Conservation (phyloP, 2,329 filamentous ascomycete genomes). For the Trichoderma polysporum region DNA sequence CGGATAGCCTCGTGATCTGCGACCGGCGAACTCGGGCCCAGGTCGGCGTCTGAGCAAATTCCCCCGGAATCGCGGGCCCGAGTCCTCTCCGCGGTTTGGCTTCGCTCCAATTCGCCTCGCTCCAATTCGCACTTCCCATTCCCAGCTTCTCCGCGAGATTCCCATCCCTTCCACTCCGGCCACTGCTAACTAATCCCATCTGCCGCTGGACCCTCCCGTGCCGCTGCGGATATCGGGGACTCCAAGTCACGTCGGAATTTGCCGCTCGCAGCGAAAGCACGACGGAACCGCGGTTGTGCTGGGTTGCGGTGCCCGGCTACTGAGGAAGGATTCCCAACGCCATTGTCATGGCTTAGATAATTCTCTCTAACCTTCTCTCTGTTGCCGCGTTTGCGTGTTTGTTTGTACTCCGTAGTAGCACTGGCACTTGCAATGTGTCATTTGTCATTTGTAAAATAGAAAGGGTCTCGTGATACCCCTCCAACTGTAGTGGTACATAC, state of each 20-base stretch:
- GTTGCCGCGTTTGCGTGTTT: too few relatives aligned
- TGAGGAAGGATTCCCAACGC: too few relatives aligned
- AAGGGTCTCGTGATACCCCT: neutral
- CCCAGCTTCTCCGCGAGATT: neutral
- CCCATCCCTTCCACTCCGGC: neutral
- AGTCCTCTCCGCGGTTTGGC: neutral
- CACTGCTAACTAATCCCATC: neutral
- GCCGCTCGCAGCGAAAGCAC: neutral
- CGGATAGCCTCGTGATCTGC: slow-evolving; percentile 9
- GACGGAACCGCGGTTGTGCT: too few relatives aligned
- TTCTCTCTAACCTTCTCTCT: too few relatives aligned
- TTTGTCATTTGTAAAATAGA: neutral
- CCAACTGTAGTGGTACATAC: neutral
- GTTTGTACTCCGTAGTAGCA: too few relatives aligned
- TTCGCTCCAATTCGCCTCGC: neutral
- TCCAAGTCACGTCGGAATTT: neutral
- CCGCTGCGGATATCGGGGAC: slow-evolving; percentile 1
- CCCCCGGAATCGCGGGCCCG: slow-evolving; percentile 11
- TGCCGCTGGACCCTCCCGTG: neutral
- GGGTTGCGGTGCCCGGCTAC: too few relatives aligned
- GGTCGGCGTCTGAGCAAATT: neutral
- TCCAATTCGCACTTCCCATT: neutral
- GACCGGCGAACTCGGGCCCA: slow-evolving; percentile 11
- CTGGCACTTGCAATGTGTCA: too few relatives aligned
- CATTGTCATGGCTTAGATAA: too few relatives aligned